phyloP scores from a whole-genome alignment of 164 flowering plant species.

The Vitis cinerea region DNA sequence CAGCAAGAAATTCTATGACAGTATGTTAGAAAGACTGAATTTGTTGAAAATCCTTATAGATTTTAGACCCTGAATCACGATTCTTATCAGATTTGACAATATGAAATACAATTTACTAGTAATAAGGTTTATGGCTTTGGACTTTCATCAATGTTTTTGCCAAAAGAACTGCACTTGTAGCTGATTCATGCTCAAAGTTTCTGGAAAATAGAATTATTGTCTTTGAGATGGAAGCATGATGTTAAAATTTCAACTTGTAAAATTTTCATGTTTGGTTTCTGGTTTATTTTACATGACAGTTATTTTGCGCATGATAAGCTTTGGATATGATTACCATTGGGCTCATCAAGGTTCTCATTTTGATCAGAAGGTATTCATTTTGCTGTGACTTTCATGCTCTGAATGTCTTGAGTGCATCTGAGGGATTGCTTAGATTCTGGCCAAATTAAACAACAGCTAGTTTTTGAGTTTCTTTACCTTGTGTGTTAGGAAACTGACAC shows the following conservation, averaged over 20 bases:
- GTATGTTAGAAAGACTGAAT: too few species aligned
- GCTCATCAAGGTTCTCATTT: constrained; percentile 47
- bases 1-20: too few species aligned
- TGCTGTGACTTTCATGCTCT: not conserved
- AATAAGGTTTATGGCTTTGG: too few species aligned
- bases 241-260: not conserved
- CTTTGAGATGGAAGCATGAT: not conserved
- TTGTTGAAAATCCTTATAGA: too few species aligned
- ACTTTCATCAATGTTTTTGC: too few species aligned
- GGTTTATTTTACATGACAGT: constrained; percentile 43
- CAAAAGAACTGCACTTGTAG: too few species aligned
- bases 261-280: not conserved
- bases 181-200: too few species aligned
- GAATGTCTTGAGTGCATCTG: not conserved
- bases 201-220: too few species aligned
- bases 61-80: too few species aligned
- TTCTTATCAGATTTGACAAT: too few species aligned
- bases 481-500: not conserved
- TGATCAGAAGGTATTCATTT: constrained; percentile 66
- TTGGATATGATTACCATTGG: constrained; percentile 93
- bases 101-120: too few species aligned
- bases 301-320: constrained; percentile 94
- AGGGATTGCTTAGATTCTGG: not conserved
- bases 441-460: not conserved
- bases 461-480: not conserved